phyloP scores from a whole-genome alignment of 2,329 filamentous ascomycete species.

The Colletotrichum zoysiae region DNA sequence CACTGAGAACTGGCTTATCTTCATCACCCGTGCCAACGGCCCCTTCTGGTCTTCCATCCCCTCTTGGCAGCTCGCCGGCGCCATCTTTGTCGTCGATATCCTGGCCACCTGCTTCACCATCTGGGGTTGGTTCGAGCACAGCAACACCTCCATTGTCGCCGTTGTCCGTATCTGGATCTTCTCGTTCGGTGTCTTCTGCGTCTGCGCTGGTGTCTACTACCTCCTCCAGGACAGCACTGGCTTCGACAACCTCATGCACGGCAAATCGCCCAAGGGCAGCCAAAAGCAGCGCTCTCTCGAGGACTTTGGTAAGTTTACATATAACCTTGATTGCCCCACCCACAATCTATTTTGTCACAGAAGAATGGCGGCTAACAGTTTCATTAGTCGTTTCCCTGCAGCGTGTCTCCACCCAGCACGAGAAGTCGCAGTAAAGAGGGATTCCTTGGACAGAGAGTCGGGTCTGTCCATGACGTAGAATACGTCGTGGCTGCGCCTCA shows the following conservation, averaged over 20 bases:
- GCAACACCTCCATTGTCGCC: conserved; percentile 81
- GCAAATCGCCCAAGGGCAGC: conserved; percentile 84
- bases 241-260: conserved; percentile 95
- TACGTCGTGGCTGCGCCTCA: background rate
- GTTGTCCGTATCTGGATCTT: conserved; percentile 93
- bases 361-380: conserved; percentile 59
- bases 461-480: conserved; percentile 7
- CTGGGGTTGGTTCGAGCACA: conserved; percentile 82
- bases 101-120: conserved; percentile 87
- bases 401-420: conserved; percentile 91
- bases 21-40: conserved; percentile 93
- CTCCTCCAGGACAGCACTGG: conserved; percentile 83
- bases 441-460: conserved; percentile 23
- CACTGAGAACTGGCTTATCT: conserved; percentile 96
- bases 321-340: conserved; percentile 57
- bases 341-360: conserved; percentile 14
- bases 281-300: conserved; percentile 87
- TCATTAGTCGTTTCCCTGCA: conserved; percentile 83
- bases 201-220: conserved; percentile 81
- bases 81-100: conserved; percentile 85
- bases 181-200: conserved; percentile 89
- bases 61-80: conserved; percentile 85
- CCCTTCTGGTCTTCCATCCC: conserved; percentile 92
- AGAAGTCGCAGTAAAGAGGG: conserved; percentile 78
- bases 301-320: conserved; percentile 76